Evolutionary conservation across 208 protist species (phyloP).

Genomic region (Leishmania guyanensis): DNA sequence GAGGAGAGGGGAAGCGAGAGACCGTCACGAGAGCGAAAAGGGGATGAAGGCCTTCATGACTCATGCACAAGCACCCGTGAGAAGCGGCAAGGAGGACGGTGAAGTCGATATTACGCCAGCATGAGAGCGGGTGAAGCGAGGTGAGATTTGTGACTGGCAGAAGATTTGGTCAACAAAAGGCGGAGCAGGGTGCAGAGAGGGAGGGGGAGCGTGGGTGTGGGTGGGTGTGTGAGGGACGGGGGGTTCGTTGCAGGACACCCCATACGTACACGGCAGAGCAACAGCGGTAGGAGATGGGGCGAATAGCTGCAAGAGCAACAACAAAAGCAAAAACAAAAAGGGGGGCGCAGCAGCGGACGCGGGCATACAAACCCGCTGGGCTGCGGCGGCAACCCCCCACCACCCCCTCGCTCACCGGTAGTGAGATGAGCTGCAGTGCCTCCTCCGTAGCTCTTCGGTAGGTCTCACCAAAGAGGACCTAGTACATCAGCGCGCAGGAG

Average conservation of each 20-base stretch:
- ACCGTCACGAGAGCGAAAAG: too few relatives aligned
- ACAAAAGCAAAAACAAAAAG: neutral
- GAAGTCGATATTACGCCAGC: too few relatives aligned
- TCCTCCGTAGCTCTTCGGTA: constrained; percentile 30
- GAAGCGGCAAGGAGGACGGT: too few relatives aligned
- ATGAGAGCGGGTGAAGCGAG: neutral
- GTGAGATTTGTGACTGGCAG: neutral
- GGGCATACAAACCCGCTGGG: neutral
- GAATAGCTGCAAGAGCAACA: neutral
- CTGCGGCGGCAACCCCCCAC: neutral
- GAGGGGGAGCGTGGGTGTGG: neutral
- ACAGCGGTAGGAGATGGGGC: neutral
- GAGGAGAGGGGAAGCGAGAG: too few relatives aligned
- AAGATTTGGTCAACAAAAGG: neutral
- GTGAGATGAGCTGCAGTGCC: constrained; percentile 8
- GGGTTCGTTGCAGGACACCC: neutral
- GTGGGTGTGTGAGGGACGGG: neutral
- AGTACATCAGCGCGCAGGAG: constrained; percentile 28
- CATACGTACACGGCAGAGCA: neutral
- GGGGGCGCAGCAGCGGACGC: neutral
- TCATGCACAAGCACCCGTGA: too few relatives aligned
- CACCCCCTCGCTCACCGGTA: neutral
- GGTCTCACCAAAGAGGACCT: constrained; percentile 41
- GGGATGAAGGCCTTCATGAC: too few relatives aligned
- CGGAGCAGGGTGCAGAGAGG: constrained; percentile 2